These are phyloP conservation scores for Cercospora janseana DNA, from an alignment of 2,329 filamentous ascomycete species.

Conservation along the genomic window DNA sequence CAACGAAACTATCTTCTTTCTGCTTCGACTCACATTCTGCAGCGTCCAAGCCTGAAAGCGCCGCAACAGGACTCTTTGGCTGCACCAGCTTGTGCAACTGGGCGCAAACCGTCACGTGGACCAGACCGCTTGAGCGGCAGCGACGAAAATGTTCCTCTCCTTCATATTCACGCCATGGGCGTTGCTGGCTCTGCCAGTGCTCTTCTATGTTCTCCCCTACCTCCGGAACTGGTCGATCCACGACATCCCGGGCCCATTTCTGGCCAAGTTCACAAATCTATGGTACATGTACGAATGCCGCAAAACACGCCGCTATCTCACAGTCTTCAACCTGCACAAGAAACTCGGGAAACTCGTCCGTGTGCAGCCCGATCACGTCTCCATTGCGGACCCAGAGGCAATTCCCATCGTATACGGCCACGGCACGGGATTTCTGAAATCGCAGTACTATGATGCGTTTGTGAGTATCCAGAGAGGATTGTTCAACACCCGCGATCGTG, in stretches of 20 bases:
- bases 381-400: conserved; percentile 74
- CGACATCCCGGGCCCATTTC: conserved; percentile 62
- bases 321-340: conserved; percentile 71
- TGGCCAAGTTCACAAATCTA: conserved; percentile 68
- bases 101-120: too few relatives aligned
- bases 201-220: conserved; percentile 61
- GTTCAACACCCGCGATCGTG: conserved; percentile 83
- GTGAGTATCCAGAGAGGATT: conserved; percentile 81
- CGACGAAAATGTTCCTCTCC: conserved; percentile 38
- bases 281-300: conserved; percentile 71
- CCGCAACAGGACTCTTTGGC: not conserved
- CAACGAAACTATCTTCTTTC: not conserved
- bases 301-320: conserved; percentile 56
- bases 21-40: not conserved
- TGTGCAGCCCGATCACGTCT: conserved; percentile 81
- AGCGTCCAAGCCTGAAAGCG: not conserved
- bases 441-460: conserved; percentile 85
- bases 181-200: conserved; percentile 50
- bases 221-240: conserved; percentile 56
- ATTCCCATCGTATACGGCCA: conserved; percentile 73
- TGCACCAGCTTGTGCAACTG: not conserved
- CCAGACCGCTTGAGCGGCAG: too few relatives aligned
- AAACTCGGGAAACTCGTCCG: conserved; percentile 76
- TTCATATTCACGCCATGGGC: conserved; percentile 47
- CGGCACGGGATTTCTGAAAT: conserved; percentile 52